These are phyloP conservation scores for Gelatoporia subvermispora DNA, from an alignment of 768 basidiomycete species.

Conservation along the genomic window DNA sequence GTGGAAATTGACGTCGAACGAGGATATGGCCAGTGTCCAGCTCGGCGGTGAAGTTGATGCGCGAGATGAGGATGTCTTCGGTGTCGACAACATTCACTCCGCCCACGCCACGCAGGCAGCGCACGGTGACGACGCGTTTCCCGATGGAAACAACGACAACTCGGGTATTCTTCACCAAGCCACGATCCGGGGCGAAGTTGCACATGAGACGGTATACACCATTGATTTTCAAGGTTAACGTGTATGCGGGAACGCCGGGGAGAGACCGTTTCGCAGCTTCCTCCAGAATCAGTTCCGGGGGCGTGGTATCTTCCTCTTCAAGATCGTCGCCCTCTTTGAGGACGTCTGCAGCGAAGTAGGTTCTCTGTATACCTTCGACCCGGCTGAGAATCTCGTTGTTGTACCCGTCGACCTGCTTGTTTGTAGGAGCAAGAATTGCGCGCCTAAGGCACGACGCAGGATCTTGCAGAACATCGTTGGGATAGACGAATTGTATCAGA, in stretches of 20 bases:
- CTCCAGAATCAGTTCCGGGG: conserved; percentile 18
- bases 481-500: conserved; percentile 26
- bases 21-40: conserved; percentile 28
- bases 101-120: conserved; percentile 17
- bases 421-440: conserved; percentile 35
- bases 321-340: conserved; percentile 18
- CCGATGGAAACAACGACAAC: conserved; percentile 29
- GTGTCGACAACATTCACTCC: conserved; percentile 10
- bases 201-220: conserved; percentile 30
- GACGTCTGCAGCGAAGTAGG: conserved; percentile 21
- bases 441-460: conserved; percentile 24
- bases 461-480: conserved; percentile 17
- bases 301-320: conserved; percentile 7
- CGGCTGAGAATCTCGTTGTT: conserved; percentile 27
- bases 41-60: conserved; percentile 20
- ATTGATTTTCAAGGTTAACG: conserved; percentile 27
- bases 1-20: conserved; percentile 30
- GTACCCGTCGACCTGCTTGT: conserved; percentile 30
- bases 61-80: conserved; percentile 24
- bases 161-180: conserved; percentile 36
- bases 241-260: conserved; percentile 21
- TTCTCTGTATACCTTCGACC: conserved; percentile 19
- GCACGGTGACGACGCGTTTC: conserved; percentile 16
- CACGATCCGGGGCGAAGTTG: conserved; percentile 33
- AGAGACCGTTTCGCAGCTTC: conserved; percentile 14